A percentile compares a stretch with the other conserved stretches of the same genome.
Evolutionary conservation across 2,329 filamentous ascomycete species (phyloP).

Genomic region (Knufia fluminis): DNA sequence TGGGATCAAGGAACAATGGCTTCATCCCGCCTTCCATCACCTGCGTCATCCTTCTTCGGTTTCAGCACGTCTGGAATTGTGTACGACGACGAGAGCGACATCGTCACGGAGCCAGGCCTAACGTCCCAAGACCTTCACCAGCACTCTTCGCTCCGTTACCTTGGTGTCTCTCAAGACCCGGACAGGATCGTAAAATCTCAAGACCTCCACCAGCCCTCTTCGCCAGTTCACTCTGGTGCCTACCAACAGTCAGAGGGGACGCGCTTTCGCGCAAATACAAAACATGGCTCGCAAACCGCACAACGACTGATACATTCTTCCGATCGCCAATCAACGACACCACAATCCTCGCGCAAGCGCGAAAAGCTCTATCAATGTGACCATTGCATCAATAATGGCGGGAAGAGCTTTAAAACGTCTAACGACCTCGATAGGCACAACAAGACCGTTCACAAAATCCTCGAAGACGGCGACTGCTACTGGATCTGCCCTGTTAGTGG

Average conservation of each 20-base stretch:
- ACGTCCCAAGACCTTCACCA: too few relatives aligned
- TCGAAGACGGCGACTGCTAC: background rate
- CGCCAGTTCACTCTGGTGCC: too few relatives aligned
- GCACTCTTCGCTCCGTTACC: too few relatives aligned
- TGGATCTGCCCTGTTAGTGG: constrained; percentile 46
- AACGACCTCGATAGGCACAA: constrained; percentile 79
- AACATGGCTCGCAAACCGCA: background rate
- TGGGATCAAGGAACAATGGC: too few relatives aligned
- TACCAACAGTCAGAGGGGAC: background rate
- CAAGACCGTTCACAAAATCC: constrained; percentile 29
- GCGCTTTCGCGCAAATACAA: background rate
- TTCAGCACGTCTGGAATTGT: too few relatives aligned
- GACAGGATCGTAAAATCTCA: too few relatives aligned
- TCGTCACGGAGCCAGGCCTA: too few relatives aligned
- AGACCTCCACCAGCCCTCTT: too few relatives aligned
- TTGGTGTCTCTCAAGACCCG: too few relatives aligned
- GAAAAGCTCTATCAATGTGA: constrained; percentile 45
- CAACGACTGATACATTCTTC: background rate
- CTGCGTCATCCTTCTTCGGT: too few relatives aligned
- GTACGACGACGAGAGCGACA: too few relatives aligned
- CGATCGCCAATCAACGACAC: background rate
- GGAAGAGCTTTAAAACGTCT: constrained; percentile 18
- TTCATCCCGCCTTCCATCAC: too few relatives aligned
- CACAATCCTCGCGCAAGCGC: background rate
- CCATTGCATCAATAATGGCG: constrained; percentile 44